Conservation (phyloP, 1,139 yeast genomes). For the Suhomyces chickasaworum region DNA sequence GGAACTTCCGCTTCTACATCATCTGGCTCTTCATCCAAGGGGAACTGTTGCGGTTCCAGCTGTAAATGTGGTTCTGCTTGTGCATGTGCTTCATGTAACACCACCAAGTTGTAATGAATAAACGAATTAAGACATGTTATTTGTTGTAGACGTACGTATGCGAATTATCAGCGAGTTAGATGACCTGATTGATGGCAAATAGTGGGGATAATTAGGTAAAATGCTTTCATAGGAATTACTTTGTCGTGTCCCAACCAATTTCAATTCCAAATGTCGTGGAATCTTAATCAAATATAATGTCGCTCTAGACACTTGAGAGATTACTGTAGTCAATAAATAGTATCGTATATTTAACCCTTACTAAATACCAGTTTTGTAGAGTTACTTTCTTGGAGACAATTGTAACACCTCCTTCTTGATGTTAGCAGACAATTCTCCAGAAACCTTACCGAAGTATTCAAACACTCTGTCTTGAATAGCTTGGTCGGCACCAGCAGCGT, state of each 20-base stretch:
- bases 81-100: slow-evolving; percentile 42
- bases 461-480: slow-evolving; percentile 79
- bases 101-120: slow-evolving; percentile 35
- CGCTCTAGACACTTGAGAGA: too few relatives aligned
- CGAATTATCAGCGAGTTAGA: too few relatives aligned
- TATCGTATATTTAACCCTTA: slow-evolving; percentile 4
- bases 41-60: slow-evolving; percentile 38
- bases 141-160: not conserved
- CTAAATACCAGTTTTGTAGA: slow-evolving; percentile 11
- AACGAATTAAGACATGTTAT: not conserved
- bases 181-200: not conserved
- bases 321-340: not conserved
- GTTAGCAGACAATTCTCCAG: slow-evolving; percentile 56
- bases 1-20: slow-evolving; percentile 15
- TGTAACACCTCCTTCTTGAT: slow-evolving; percentile 65
- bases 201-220: too few relatives aligned
- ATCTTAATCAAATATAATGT: too few relatives aligned
- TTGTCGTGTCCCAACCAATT: too few relatives aligned
- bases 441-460: slow-evolving; percentile 74
- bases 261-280: too few relatives aligned
- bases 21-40: slow-evolving; percentile 6
- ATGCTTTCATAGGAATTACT: too few relatives aligned
- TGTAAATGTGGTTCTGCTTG: slow-evolving; percentile 50
- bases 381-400: slow-evolving; percentile 54
- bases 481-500: slow-evolving; percentile 68